Percentiles rank a stretch among this genome's conserved stretches.
These are phyloP conservation scores for Friedmanniomyces endolithicus DNA, from an alignment of 495 filamentous ascomycete species.

Conservation along the genomic window DNA sequence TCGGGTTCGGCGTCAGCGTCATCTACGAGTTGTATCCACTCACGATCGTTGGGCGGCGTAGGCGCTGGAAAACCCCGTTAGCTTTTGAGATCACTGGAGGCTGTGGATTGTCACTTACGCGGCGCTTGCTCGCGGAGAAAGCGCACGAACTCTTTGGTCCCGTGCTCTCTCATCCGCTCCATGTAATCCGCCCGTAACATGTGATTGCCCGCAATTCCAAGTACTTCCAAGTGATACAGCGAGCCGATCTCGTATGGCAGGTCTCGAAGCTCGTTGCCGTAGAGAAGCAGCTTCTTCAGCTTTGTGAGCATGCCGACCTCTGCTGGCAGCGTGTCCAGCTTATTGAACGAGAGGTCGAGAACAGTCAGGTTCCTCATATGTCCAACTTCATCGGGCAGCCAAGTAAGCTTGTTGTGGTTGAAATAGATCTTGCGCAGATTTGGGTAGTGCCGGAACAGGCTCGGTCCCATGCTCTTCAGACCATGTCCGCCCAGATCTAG, in stretches of 20 bases:
- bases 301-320: conserved; percentile 95
- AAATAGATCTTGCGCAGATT: conserved; percentile 87
- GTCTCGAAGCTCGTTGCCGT: conserved; percentile 73
- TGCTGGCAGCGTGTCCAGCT: conserved; percentile 66
- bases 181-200: conserved; percentile 51
- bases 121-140: conserved; percentile 69
- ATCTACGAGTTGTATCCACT: conserved; percentile 52
- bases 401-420: conserved; percentile 73
- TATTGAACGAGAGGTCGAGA: conserved; percentile 81
- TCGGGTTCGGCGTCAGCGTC: conserved; percentile 32
- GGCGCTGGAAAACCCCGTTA: conserved; percentile 38
- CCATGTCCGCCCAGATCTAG: conserved; percentile 92
- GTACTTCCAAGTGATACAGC: conserved; percentile 69
- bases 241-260: conserved; percentile 81
- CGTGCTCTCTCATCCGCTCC: conserved; percentile 56
- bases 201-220: conserved; percentile 87
- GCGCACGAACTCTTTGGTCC: conserved; percentile 72
- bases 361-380: conserved; percentile 61
- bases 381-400: conserved; percentile 65
- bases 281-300: conserved; percentile 64
- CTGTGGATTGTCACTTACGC: conserved; percentile 38
- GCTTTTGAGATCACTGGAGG: not conserved
- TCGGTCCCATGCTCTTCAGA: conserved; percentile 60
- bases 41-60: conserved; percentile 59
- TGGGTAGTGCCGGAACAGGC: conserved; percentile 65